Evolutionary conservation across 1,139 yeast species (phyloP).

Genomic region (Yamadazyma membranifaciens): DNA sequence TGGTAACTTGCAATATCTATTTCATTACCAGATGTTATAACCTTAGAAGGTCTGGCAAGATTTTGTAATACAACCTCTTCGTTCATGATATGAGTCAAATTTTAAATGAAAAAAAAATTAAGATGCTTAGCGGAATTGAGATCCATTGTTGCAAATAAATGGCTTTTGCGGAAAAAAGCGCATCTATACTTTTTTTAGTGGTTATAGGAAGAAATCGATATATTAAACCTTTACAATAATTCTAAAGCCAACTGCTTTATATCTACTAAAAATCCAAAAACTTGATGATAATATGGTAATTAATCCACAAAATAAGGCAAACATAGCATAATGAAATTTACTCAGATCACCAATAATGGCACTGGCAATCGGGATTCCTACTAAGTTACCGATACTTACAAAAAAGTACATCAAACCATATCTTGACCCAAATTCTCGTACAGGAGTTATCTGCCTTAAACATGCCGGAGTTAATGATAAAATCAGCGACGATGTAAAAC

Average conservation of each 20-base stretch:
- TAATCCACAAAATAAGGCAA: slow-evolving; percentile 35
- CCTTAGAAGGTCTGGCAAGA: background rate
- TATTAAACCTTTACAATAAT: slow-evolving; percentile 28
- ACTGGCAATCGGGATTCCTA: slow-evolving; percentile 46
- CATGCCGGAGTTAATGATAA: slow-evolving; percentile 41
- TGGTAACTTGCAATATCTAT: no score
- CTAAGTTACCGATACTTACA: slow-evolving; percentile 39
- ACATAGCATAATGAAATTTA: slow-evolving; percentile 28
- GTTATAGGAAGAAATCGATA: no score
- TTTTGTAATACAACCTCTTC: background rate
- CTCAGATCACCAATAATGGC: slow-evolving; percentile 38
- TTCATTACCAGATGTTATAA: no score
- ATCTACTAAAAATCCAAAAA: slow-evolving; percentile 35
- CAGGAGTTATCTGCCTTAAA: slow-evolving; percentile 36
- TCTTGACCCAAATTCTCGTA: slow-evolving; percentile 35
- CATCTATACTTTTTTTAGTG: no score
- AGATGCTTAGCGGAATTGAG: no score
- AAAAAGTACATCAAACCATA: slow-evolving; percentile 40
- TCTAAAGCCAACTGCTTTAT: slow-evolving; percentile 30
- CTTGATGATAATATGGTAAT: slow-evolving; percentile 27
- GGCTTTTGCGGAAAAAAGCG: no score
- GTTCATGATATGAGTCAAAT: no score
- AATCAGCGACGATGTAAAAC: slow-evolving; percentile 32
- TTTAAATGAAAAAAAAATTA: no score
- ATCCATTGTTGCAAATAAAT: no score